These are phyloP conservation scores for Corylus avellana DNA, from an alignment of 306 rosid genomes.

Conservation along the genomic window DNA sequence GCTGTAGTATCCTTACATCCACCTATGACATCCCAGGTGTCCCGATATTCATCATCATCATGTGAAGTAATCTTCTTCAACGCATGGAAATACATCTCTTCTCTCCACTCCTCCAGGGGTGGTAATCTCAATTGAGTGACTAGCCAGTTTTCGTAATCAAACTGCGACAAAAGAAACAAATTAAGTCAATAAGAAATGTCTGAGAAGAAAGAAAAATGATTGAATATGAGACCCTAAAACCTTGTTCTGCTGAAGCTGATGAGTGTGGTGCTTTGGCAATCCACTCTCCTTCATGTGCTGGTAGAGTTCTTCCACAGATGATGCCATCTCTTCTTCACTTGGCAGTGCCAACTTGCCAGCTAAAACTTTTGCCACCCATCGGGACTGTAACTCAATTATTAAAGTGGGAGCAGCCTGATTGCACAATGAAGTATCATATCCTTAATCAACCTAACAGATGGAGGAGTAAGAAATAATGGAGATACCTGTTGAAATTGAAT, in stretches of 20 bases:
- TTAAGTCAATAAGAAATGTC: neutral
- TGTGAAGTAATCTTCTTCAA: neutral
- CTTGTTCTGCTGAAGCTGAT: slow-evolving; percentile 1
- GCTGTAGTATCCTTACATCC: neutral
- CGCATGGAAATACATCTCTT: neutral
- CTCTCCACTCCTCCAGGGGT: neutral
- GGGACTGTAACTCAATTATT: neutral
- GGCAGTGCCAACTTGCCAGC: neutral
- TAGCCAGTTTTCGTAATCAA: neutral
- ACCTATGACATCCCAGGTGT: neutral
- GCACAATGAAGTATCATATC: neutral
- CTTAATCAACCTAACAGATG: neutral
- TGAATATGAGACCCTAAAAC: neutral
- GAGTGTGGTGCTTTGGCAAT: slow-evolving; percentile 4
- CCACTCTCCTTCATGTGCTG: neutral
- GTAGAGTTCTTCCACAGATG: neutral
- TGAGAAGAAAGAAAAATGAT: neutral
- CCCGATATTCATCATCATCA: neutral
- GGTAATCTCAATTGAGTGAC: neutral
- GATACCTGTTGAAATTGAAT: neutral
- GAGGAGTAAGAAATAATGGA: neutral
- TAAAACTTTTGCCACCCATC: neutral
- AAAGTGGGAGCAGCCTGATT: neutral
- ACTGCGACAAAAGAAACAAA: neutral
- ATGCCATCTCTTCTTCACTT: neutral